phyloP scores from a whole-genome alignment of 768 basidiomycete species.

The Dacryopinax primogenitus region DNA sequence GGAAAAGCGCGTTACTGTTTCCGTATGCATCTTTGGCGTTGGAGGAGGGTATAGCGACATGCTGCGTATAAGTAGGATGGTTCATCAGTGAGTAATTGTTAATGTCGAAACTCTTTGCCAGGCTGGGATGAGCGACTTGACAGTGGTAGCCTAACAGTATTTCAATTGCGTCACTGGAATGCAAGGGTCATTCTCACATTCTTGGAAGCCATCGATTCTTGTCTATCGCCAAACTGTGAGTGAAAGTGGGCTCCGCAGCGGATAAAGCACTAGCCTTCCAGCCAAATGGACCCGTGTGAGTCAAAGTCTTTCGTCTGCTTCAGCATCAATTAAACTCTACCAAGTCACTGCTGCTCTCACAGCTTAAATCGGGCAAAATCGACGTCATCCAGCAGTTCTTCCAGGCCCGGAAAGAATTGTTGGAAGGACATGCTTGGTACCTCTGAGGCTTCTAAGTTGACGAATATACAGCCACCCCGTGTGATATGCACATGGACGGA shows the following conservation, averaged over 20 bases:
- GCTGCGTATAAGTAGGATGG: neutral
- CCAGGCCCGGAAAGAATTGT: slow-evolving; percentile 13
- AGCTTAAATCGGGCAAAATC: neutral
- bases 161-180: neutral
- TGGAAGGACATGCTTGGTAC: slow-evolving; percentile 12
- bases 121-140: neutral
- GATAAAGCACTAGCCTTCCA: neutral
- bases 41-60: neutral
- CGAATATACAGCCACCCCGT: slow-evolving; percentile 14
- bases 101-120: neutral
- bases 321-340: neutral
- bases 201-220: slow-evolving; percentile 18
- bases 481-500: slow-evolving; percentile 15
- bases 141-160: neutral
- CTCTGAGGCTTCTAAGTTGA: slow-evolving; percentile 14
- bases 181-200: slow-evolving; percentile 9
- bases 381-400: neutral
- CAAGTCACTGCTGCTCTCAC: neutral
- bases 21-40: neutral
- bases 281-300: no score
- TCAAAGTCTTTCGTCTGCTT: neutral
- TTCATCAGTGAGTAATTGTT: neutral
- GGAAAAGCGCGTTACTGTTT: neutral
- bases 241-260: neutral
- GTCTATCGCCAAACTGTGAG: slow-evolving; percentile 4